Base-by-base conservation (phyloP, 371 early-diverging fungal genomes). In the Saksenaea oblongispora region DNA sequence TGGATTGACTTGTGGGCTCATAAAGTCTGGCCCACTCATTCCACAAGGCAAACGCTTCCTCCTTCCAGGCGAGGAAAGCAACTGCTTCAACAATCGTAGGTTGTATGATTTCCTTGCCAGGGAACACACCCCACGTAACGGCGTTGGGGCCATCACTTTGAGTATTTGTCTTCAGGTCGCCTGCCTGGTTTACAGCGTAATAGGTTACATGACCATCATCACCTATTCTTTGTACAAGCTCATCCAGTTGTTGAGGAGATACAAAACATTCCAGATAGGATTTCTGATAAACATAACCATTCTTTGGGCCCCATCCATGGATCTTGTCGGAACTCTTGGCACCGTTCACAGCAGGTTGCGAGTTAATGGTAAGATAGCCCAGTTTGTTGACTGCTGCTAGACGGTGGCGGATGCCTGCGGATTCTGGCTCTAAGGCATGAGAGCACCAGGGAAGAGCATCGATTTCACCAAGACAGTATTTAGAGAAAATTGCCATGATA, bases 81-180 rank as follows among this genome's bases (percentile, higher is more conserved):
- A 84, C 86, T 13, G 89, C 82, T 69, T 98, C 98, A 26, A 97
- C 97, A 67, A 98, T 87, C 13, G 98, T 98, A 14, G 98, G 98
- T 73, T 98, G 98, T 34, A 96, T 84, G 66, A 98, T 94, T 69
- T 98, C 98, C 76, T 95, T 95, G 60, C 96, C 96, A 8, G 97
- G 96, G 88, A 98, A 98, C 5, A 97, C 96, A 63, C 98, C 98
- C 98, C 98, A 98, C 8, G 98, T 97, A 15, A 98, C 96, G 13
- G 98, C 98, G 65, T 95, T 97, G 13, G 96, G 94, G 18, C 88
- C 88, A 71, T 93, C 95, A 56, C 76, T 83, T 36, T 84, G 79
- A 53, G 89, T 90, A 80, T 97, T 97, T 42, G 95, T 95, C 51
- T 77, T 75, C 62, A 97, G 82, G 66, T 95, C 91, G 54, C 97